Conservation (phyloP, 169 alveolate genomes). For the Cystoisospora suis region DNA sequence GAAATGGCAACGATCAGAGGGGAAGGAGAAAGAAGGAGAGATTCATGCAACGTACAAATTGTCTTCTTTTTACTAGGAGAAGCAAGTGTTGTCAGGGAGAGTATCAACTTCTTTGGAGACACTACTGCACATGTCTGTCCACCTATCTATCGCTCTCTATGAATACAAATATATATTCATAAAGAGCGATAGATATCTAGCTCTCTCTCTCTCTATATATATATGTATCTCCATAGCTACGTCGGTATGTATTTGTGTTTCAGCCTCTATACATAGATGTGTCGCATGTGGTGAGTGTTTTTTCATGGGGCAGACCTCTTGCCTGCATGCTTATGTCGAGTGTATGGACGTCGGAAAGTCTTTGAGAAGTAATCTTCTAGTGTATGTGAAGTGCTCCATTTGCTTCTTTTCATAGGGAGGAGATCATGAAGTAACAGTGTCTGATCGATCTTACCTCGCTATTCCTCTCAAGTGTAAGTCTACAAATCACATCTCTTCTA, state of each 20-base stretch:
- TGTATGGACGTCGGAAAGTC: background rate
- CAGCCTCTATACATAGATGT: background rate
- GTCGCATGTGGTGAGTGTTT: no score
- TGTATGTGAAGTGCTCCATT: background rate
- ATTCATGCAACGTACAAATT: no score
- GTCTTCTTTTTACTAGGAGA: no score
- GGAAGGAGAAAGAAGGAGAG: no score
- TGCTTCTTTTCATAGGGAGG: background rate
- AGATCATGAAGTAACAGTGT: conserved; percentile 13
- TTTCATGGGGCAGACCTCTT: background rate
- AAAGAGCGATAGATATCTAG: no score
- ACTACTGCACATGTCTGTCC: no score
- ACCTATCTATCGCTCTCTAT: no score
- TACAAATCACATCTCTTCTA: no score
- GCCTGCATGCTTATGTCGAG: background rate
- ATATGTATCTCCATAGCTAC: background rate
- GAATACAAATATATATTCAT: no score
- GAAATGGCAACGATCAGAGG: no score
- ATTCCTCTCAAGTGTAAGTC: conserved; percentile 22
- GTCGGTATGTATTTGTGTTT: background rate
- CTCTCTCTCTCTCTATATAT: background rate
- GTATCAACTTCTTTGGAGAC: no score
- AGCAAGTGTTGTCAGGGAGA: no score
- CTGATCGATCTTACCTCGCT: conserved; percentile 18
- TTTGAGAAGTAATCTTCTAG: background rate